Evolutionary conservation across 2,329 filamentous ascomycete genomes (phyloP).

Genomic region (Uncinocarpus reesii): DNA sequence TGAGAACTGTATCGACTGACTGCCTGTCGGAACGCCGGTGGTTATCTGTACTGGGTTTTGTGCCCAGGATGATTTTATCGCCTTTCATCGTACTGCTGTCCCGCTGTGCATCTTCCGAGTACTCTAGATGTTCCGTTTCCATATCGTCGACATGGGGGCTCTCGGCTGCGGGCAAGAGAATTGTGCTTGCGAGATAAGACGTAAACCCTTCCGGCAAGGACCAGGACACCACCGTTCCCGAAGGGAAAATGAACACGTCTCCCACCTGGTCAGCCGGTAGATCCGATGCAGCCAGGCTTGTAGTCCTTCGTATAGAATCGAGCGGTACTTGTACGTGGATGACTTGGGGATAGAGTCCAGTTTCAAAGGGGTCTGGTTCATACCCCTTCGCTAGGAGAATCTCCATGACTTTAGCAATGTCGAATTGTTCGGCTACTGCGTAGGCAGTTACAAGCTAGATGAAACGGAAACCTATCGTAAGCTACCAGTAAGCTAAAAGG

Average conservation of each 20-base stretch:
- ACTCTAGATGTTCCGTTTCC: conserved; percentile 86
- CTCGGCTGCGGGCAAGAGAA: conserved; percentile 65
- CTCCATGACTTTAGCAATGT: conserved; percentile 48
- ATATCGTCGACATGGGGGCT: conserved; percentile 60
- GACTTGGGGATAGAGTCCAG: conserved; percentile 55
- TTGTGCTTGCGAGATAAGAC: conserved; percentile 56
- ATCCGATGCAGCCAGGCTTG: conserved; percentile 32
- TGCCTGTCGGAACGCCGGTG: conserved; percentile 23
- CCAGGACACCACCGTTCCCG: conserved; percentile 89
- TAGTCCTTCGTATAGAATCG: conserved; percentile 37
- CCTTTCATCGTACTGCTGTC: conserved; percentile 71
- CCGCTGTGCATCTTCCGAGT: conserved; percentile 60
- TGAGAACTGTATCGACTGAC: conserved; percentile 56
- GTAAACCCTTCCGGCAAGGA: conserved; percentile 68
- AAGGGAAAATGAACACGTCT: conserved; percentile 92
- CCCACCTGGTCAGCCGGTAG: conserved; percentile 46
- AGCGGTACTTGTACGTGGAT: conserved; percentile 48
- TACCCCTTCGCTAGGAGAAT: conserved; percentile 51
- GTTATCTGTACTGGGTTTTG: conserved; percentile 41
- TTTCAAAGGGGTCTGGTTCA: conserved; percentile 52
- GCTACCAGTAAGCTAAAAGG: background rate
- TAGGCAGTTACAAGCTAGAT: conserved; percentile 50
- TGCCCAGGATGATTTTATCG: conserved; percentile 82
- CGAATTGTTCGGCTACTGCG: conserved; percentile 58
- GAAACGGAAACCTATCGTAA: conserved; percentile 10